These are phyloP conservation scores for Rhizopogon vesiculosus DNA, from an alignment of 768 basidiomycete species.

Conservation along the genomic window DNA sequence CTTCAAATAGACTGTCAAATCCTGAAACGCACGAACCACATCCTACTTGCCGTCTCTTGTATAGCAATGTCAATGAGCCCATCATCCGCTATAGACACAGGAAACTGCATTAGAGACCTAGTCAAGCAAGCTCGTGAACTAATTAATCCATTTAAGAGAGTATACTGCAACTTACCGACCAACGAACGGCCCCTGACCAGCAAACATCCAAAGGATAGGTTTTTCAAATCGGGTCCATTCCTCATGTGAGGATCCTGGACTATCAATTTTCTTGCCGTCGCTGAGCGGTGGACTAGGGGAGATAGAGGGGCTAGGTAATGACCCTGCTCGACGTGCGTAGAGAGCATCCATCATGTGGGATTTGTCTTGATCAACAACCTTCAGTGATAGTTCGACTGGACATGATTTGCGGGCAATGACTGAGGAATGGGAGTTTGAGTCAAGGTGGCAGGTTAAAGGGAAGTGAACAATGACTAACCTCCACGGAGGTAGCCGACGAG, in stretches of 20 bases:
- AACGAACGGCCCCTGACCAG: constrained; percentile 78
- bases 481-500: constrained; percentile 66
- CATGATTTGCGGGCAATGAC: constrained; percentile 61
- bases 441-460: not conserved
- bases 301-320: constrained; percentile 5
- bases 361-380: constrained; percentile 68
- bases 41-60: constrained; percentile 50
- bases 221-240: constrained; percentile 72
- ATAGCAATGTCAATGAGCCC: constrained; percentile 70
- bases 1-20: constrained; percentile 12
- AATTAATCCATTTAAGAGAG: not conserved
- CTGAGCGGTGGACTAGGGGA: constrained; percentile 4
- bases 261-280: constrained; percentile 11
- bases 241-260: constrained; percentile 37
- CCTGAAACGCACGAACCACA: not conserved
- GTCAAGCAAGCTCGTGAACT: constrained; percentile 2
- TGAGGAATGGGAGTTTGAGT: constrained; percentile 17
- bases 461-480: constrained; percentile 34
- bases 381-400: constrained; percentile 66
- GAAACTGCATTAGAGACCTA: constrained; percentile 80
- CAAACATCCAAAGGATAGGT: constrained; percentile 65
- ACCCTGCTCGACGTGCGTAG: constrained; percentile 30
- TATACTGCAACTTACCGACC: constrained; percentile 38
- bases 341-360: constrained; percentile 56
- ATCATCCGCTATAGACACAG: constrained; percentile 74